Evolutionary conservation across 768 basidiomycete species (phyloP).

Genomic region (Cubamyces lactineus): DNA sequence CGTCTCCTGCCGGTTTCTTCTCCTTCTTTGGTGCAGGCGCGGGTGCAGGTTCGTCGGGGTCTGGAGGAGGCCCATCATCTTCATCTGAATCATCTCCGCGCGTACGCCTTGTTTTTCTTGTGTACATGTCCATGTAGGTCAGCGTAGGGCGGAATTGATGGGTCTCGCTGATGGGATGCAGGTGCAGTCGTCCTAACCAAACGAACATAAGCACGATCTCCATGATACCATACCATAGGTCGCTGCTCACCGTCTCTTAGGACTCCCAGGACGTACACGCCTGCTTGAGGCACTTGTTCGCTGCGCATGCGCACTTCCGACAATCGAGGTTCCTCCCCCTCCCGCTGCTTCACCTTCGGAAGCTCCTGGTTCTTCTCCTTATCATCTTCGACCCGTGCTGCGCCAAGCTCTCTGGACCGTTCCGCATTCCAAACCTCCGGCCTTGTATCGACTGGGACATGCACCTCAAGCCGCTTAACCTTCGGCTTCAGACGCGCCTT

Average conservation of each 20-base stretch:
- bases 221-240: not conserved
- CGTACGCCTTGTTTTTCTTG: slow-evolving; percentile 61
- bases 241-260: slow-evolving; percentile 63
- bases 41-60: slow-evolving; percentile 72
- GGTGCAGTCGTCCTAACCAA: slow-evolving; percentile 63
- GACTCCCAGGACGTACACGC: slow-evolving; percentile 75
- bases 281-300: slow-evolving; percentile 67
- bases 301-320: slow-evolving; percentile 73
- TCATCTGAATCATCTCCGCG: slow-evolving; percentile 70
- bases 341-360: slow-evolving; percentile 43
- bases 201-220: slow-evolving; percentile 15
- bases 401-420: slow-evolving; percentile 65
- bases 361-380: slow-evolving; percentile 73
- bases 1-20: slow-evolving; percentile 55
- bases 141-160: slow-evolving; percentile 84
- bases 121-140: slow-evolving; percentile 76
- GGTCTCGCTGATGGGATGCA: slow-evolving; percentile 77
- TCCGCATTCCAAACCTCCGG: slow-evolving; percentile 83
- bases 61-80: slow-evolving; percentile 78
- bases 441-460: slow-evolving; percentile 81
- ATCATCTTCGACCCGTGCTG: slow-evolving; percentile 72
- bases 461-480: slow-evolving; percentile 68
- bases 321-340: slow-evolving; percentile 63
- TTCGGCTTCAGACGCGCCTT: slow-evolving; percentile 71
- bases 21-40: slow-evolving; percentile 57